Percentiles rank a stretch among this genome's conserved stretches.
Conservation (phyloP, 228 moss, liverwort and hornwort species). For the Sphagnum magellanicum region DNA sequence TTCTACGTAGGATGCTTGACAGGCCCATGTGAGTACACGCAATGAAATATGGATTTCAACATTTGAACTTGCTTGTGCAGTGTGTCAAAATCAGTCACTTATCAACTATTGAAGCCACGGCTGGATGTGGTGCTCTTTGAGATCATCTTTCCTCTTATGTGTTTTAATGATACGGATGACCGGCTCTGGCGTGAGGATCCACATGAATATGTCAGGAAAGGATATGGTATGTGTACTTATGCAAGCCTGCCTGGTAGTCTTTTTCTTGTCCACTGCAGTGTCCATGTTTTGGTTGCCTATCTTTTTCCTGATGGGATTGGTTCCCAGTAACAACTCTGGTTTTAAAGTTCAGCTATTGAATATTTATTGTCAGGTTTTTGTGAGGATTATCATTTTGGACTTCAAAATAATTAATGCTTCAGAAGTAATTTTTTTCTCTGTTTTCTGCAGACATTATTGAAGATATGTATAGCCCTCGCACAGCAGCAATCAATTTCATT, state of each 20-base stretch:
- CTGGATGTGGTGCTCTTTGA: constrained; percentile 94
- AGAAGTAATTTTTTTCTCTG: background rate
- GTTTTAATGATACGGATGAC: constrained; percentile 94
- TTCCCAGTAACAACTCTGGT: no score
- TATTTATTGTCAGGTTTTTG: no score
- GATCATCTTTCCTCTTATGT: constrained; percentile 97
- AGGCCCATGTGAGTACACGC: background rate
- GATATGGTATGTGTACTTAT: constrained; percentile 65
- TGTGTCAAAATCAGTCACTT: constrained; percentile 87
- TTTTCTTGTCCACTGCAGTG: no score
- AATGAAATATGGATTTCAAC: background rate
- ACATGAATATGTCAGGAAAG: constrained; percentile 98
- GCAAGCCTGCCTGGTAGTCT: no score
- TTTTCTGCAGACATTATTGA: constrained; percentile 82
- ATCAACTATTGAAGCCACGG: constrained; percentile 90
- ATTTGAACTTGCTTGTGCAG: constrained; percentile 22
- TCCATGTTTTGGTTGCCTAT: no score
- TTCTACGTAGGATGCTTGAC: no score
- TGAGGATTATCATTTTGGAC: no score
- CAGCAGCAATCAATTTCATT: constrained; percentile 98
- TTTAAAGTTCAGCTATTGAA: no score
- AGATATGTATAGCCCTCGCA: constrained; percentile 99
- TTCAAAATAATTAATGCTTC: no score
- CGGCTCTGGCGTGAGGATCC: constrained; percentile 97
- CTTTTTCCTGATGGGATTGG: no score